Evolutionary conservation across 2,329 filamentous ascomycete species (phyloP), one percentile per base, ranked within the genome.

Genomic region (Colletotrichum magnum): DNA sequence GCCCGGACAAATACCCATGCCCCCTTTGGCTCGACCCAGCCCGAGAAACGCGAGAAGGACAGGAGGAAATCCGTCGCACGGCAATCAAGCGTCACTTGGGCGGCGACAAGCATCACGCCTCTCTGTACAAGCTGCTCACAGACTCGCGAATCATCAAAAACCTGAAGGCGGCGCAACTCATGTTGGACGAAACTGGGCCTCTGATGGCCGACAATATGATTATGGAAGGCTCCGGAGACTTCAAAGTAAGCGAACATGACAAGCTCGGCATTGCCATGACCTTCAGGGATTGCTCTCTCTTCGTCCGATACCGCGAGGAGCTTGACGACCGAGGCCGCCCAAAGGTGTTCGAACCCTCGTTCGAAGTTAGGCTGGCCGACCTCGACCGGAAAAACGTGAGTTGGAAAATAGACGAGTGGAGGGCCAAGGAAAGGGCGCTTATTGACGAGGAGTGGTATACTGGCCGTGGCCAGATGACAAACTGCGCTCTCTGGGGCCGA

Each of bases 221-320:
- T 10, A 1, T 3, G 7, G 10, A 9, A 32, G 28, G 7, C 28
- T 7, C 7, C 4, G 32, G 32, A 2, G 32, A 36, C 32, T 36
- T 1, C 3, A 10, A 10, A 36, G 7, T 10, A 36, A 77, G 77
- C 2, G 75, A 78, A 3, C 79, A 85, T 43, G 76, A 80, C 12
- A 82, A 86, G 32, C 90, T 93, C 69, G 86, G 88, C 13, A 83
- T 93, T 6, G 92, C 92, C 64, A 95, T 95, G 93, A 95, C 93
- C 4, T 78, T 96, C 72, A 85, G 93, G 58, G 93, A 96, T 81
- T 94, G 93, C 77, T 93, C 92, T 4, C 87, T 93, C 74, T 94
- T 92, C 75, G 82, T 94, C 48, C 88, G 89, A 74, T 71, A 71
- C 16, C 59, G 21, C 13, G 58, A 71, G 24, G 45, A 6, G 32